A percentile compares a stretch with the other conserved stretches of the same genome.
Conservation (phyloP, 768 basidiomycete species). For the Cystofilobasidium capitatum region DNA sequence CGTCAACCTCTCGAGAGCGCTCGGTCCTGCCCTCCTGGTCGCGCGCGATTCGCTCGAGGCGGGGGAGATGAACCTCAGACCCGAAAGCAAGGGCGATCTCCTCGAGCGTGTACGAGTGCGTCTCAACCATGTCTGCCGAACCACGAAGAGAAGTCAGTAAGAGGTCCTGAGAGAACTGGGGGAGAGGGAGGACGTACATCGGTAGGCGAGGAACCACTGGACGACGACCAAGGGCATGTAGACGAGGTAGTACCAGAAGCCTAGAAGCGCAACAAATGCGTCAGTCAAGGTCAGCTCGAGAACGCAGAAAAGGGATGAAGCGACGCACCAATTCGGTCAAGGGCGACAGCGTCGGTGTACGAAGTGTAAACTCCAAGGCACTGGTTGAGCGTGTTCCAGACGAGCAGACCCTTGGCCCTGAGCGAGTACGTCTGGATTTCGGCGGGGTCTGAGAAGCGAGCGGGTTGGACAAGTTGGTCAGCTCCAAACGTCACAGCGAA, state of each 20-base stretch:
- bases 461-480: slow-evolving; percentile 17
- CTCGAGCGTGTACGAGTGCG: slow-evolving; percentile 30
- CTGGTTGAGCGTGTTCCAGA: slow-evolving; percentile 38
- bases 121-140: slow-evolving; percentile 29
- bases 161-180: neutral
- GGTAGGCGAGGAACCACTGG: slow-evolving; percentile 36
- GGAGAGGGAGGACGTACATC: slow-evolving; percentile 31
- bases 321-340: slow-evolving; percentile 22
- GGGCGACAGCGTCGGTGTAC: slow-evolving; percentile 21
- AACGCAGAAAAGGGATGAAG: neutral
- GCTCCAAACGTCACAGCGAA: neutral
- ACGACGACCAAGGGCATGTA: slow-evolving; percentile 40
- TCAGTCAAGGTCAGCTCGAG: neutral
- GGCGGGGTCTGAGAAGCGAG: slow-evolving; percentile 33
- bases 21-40: neutral
- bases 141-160: neutral
- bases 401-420: slow-evolving; percentile 39
- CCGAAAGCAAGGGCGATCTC: slow-evolving; percentile 31
- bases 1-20: neutral
- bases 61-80: neutral
- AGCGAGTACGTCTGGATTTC: slow-evolving; percentile 41
- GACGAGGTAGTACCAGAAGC: slow-evolving; percentile 39
- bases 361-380: slow-evolving; percentile 11
- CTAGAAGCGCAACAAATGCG: slow-evolving; percentile 9
- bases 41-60: neutral